phyloP scores from a whole-genome alignment of 1,284 basidiomycete species.

The Pseudozyma tsukubaensis region DNA sequence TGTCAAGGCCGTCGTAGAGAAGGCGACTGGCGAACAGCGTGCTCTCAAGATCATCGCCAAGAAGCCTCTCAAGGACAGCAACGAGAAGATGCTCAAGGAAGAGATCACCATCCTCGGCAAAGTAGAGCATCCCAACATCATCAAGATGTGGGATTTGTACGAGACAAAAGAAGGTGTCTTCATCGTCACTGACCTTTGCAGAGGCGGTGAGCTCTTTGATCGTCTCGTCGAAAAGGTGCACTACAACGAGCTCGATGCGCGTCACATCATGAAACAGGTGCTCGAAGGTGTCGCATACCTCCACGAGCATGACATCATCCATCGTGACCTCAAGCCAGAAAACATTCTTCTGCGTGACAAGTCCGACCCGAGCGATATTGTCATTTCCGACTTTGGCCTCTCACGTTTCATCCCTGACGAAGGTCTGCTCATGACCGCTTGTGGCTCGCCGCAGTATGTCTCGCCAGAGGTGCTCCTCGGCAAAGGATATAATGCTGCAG shows the following conservation, averaged over 20 bases:
- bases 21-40: conserved; percentile 52
- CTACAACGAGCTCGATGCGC: conserved; percentile 66
- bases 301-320: conserved; percentile 65
- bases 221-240: conserved; percentile 62
- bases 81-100: conserved; percentile 63
- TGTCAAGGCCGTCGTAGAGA: conserved; percentile 57
- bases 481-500: conserved; percentile 61
- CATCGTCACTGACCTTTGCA: conserved; percentile 66
- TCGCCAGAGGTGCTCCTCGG: conserved; percentile 67
- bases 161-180: conserved; percentile 68
- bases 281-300: conserved; percentile 64
- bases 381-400: conserved; percentile 68
- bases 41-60: conserved; percentile 68
- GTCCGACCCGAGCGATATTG: conserved; percentile 56
- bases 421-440: conserved; percentile 65
- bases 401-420: conserved; percentile 64
- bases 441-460: conserved; percentile 67
- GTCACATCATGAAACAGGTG: conserved; percentile 64
- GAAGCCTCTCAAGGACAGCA: conserved; percentile 63
- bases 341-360: conserved; percentile 64
- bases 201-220: conserved; percentile 67
- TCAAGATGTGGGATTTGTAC: conserved; percentile 67
- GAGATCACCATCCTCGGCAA: conserved; percentile 65
- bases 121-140: conserved; percentile 65
- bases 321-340: conserved; percentile 67